Percentiles rank a stretch among this genome's conserved stretches.
Conservation (phyloP, 2,329 filamentous ascomycete species). For the Fusarium chuoi region DNA sequence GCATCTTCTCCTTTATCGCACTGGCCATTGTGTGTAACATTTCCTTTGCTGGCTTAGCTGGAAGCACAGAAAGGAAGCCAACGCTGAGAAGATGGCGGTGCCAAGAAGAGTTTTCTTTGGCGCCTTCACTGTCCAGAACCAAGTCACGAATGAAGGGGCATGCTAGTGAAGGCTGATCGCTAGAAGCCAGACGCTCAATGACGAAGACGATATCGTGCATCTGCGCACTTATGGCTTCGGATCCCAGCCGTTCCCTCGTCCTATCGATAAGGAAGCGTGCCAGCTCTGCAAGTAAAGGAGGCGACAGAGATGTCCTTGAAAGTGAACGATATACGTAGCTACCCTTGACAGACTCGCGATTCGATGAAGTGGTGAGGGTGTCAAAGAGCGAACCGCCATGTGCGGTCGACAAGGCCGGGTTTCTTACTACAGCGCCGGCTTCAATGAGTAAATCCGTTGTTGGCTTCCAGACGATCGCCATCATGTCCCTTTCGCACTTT, state of each 20-base stretch:
- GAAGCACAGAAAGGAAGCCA: constrained; percentile 43
- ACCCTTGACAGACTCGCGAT: constrained; percentile 1
- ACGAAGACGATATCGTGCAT: constrained; percentile 30
- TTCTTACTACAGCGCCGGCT: constrained; percentile 30
- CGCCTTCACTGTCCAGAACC: constrained; percentile 42
- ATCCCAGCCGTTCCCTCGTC: constrained; percentile 26
- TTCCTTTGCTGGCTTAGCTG: constrained; percentile 35
- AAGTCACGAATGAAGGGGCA: constrained; percentile 46
- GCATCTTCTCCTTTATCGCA: constrained; percentile 45
- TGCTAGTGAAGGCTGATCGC: constrained; percentile 47
- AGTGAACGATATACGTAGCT: constrained; percentile 26
- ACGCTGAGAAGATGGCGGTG: constrained; percentile 46
- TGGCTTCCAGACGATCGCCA: constrained; percentile 46
- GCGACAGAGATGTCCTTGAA: not conserved
- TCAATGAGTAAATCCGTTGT: constrained; percentile 44
- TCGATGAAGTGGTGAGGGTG: not conserved
- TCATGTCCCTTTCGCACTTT: constrained; percentile 3
- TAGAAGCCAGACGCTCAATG: constrained; percentile 37
- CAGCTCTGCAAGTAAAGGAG: constrained; percentile 27
- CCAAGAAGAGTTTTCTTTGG: constrained; percentile 45
- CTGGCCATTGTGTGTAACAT: constrained; percentile 45
- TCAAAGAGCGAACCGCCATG: not conserved
- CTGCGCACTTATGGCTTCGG: constrained; percentile 12
- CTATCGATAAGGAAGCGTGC: constrained; percentile 31
- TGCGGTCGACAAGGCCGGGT: constrained; percentile 4